These are phyloP conservation scores for Trichoderma atrobrunneum DNA, from an alignment of 2,329 filamentous ascomycete genomes.

Conservation along the genomic window DNA sequence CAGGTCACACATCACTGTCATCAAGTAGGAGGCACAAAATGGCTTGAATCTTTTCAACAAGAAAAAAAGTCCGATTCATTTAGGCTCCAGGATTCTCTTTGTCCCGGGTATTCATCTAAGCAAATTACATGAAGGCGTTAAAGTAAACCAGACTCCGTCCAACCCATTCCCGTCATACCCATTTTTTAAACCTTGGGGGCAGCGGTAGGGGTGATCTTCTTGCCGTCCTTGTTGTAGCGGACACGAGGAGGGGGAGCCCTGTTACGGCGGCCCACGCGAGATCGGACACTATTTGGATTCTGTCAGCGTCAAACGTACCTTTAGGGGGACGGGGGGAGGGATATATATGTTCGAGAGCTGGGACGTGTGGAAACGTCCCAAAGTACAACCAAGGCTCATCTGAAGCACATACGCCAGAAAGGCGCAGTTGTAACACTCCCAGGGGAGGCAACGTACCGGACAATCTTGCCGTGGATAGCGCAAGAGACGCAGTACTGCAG, in stretches of 20 bases:
- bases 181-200: slow-evolving; percentile 37
- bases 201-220: slow-evolving; percentile 88
- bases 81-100: slow-evolving; percentile 25
- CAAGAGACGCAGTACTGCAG: slow-evolving; percentile 99
- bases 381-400: slow-evolving; percentile 61
- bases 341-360: slow-evolving; percentile 16
- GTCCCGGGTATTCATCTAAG: slow-evolving; percentile 38
- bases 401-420: slow-evolving; percentile 48
- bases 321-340: slow-evolving; percentile 24
- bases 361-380: slow-evolving; percentile 28
- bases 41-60: slow-evolving; percentile 14
- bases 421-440: slow-evolving; percentile 58
- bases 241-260: slow-evolving; percentile 95
- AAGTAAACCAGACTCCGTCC: slow-evolving; percentile 40
- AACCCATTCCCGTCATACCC: slow-evolving; percentile 27
- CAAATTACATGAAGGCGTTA: slow-evolving; percentile 40
- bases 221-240: slow-evolving; percentile 99
- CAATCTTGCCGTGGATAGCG: slow-evolving; percentile 99
- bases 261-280: slow-evolving; percentile 95
- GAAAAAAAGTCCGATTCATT: slow-evolving; percentile 27
- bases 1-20: background rate
- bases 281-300: slow-evolving; percentile 74
- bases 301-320: slow-evolving; percentile 44
- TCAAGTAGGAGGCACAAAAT: background rate
- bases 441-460: slow-evolving; percentile 79